Conservation (phyloP, 805 yeast genomes). For the Jamesozyma gamospora region DNA sequence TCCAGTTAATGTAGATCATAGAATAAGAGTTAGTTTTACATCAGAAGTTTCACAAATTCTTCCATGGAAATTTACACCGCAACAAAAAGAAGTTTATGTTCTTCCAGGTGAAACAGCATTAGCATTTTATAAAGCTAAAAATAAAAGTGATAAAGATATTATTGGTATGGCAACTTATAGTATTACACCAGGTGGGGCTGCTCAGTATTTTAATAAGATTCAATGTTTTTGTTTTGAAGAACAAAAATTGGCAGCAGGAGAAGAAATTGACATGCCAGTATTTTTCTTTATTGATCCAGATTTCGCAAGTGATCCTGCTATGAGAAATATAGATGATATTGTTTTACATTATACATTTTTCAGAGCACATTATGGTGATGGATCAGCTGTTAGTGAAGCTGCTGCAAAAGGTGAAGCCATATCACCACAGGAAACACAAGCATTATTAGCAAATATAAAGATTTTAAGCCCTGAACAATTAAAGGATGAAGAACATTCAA, state of each 20-base stretch:
- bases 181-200: slow-evolving; percentile 92
- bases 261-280: slow-evolving; percentile 97
- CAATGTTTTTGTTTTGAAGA: slow-evolving; percentile 98
- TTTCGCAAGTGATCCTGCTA: slow-evolving; percentile 81
- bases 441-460: slow-evolving; percentile 9
- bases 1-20: slow-evolving; percentile 77
- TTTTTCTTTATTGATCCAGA: slow-evolving; percentile 96
- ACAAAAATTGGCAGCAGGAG: slow-evolving; percentile 86
- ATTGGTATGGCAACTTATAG: slow-evolving; percentile 98
- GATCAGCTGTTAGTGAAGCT: slow-evolving; percentile 28
- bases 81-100: slow-evolving; percentile 84
- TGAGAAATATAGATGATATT: slow-evolving; percentile 84
- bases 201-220: slow-evolving; percentile 91
- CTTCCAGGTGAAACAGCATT: slow-evolving; percentile 97
- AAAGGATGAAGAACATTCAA: too few relatives aligned
- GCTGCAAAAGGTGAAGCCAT: slow-evolving; percentile 10
- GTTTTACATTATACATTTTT: slow-evolving; percentile 90
- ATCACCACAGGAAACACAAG: slow-evolving; percentile 9
- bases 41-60: slow-evolving; percentile 83
- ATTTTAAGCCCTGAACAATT: slow-evolving; percentile 12
- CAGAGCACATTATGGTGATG: slow-evolving; percentile 41
- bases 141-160: slow-evolving; percentile 74
- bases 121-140: slow-evolving; percentile 89
- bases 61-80: slow-evolving; percentile 94
- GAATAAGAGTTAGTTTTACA: slow-evolving; percentile 78